Conservation (phyloP, 1,139 yeast genomes). For the Pichia sp. region DNA sequence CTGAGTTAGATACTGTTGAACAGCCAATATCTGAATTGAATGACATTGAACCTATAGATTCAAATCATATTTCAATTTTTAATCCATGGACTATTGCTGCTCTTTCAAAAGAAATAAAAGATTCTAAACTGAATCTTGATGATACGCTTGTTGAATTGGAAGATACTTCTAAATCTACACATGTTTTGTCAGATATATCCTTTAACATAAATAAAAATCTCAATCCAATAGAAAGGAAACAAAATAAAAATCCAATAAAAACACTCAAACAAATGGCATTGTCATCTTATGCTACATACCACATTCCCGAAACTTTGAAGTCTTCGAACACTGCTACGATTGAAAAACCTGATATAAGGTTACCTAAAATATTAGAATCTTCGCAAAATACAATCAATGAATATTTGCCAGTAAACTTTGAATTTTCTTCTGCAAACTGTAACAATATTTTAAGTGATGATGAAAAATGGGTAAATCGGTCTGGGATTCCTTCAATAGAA, state of each 20-base stretch:
- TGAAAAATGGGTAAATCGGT: slow-evolving; percentile 17
- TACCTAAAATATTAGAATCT: slow-evolving; percentile 10
- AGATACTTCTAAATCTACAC: not conserved
- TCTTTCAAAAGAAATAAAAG: slow-evolving; percentile 13
- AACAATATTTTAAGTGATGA: slow-evolving; percentile 10
- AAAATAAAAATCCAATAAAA: not conserved
- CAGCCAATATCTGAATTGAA: not conserved
- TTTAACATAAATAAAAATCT: too few relatives aligned
- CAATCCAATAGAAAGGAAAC: not conserved
- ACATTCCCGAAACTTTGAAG: not conserved
- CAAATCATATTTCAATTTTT: slow-evolving; percentile 23
- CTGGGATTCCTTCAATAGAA: slow-evolving; percentile 14
- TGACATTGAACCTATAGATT: not conserved
- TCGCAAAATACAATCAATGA: slow-evolving; percentile 9
- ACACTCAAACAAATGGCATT: slow-evolving; percentile 5
- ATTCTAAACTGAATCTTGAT: not conserved
- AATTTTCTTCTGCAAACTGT: not conserved
- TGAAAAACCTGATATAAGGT: not conserved
- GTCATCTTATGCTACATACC: slow-evolving; percentile 4
- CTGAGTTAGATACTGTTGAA: not conserved
- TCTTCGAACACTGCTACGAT: not conserved
- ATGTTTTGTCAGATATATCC: too few relatives aligned
- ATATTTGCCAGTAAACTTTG: not conserved
- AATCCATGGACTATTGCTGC: slow-evolving; percentile 30
- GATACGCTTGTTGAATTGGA: not conserved